Conservation (phyloP, 2,329 filamentous ascomycete species). For the Apiospora sp. region DNA sequence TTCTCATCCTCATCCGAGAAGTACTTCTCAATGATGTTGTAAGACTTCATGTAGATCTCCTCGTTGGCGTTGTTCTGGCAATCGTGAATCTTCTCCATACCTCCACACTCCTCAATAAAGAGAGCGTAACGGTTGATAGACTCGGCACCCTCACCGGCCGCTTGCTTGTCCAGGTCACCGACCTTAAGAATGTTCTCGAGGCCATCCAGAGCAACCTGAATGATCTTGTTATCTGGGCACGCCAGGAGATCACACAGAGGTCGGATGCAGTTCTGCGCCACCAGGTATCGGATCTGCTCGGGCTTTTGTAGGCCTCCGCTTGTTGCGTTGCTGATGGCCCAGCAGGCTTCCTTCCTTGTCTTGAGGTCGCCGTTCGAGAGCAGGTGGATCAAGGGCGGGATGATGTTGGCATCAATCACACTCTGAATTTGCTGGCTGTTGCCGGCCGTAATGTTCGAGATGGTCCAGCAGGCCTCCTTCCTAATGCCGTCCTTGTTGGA, state of each 20-base stretch:
- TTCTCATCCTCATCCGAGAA: constrained; percentile 98
- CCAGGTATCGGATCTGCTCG: constrained; percentile 96
- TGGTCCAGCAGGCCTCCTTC: constrained; percentile 99
- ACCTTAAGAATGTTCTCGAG: constrained; percentile 99
- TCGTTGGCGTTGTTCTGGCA: constrained; percentile 99
- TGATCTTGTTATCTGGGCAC: constrained; percentile 99
- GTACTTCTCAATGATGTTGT: constrained; percentile 99
- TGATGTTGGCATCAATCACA: constrained; percentile 96
- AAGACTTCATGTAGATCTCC: constrained; percentile 99
- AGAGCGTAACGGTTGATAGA: constrained; percentile 95
- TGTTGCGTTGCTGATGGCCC: constrained; percentile 98
- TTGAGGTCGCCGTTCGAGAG: constrained; percentile 97
- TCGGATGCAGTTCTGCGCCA: constrained; percentile 94
- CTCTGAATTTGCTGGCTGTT: constrained; percentile 98
- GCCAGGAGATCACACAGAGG: constrained; percentile 93
- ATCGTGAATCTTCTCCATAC: constrained; percentile 99
- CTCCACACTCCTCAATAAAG: constrained; percentile 97
- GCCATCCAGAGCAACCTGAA: constrained; percentile 96
- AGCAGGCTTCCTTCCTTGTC: constrained; percentile 98
- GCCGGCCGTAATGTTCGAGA: constrained; percentile 97
- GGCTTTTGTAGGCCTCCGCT: constrained; percentile 98
- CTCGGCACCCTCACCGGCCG: constrained; percentile 75
- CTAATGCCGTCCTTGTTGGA: constrained; percentile 98
- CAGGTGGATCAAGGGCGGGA: constrained; percentile 94
- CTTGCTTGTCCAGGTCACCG: constrained; percentile 97